phyloP scores from a whole-genome alignment of 2,329 filamentous ascomycete genomes.

The Aspergillus pseudoterreus region DNA sequence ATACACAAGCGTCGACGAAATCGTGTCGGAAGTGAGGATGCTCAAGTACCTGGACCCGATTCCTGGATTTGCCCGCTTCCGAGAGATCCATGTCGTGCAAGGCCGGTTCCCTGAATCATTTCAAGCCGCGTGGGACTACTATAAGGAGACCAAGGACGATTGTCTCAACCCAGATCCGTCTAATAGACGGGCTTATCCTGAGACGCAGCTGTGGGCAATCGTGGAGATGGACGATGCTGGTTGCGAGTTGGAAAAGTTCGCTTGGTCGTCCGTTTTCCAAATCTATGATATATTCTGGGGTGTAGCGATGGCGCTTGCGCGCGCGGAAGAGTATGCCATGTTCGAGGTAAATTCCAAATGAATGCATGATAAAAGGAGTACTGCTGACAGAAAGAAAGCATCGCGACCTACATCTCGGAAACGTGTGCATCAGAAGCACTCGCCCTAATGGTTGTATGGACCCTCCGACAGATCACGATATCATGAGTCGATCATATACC shows the following conservation, averaged over 20 bases:
- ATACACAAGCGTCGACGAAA: slow-evolving; percentile 46
- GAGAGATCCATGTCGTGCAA: slow-evolving; percentile 56
- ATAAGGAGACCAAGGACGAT: slow-evolving; percentile 39
- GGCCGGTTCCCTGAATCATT: slow-evolving; percentile 54
- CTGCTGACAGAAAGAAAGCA: slow-evolving; percentile 39
- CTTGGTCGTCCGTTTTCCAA: slow-evolving; percentile 42
- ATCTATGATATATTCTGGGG: slow-evolving; percentile 66
- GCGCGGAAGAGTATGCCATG: slow-evolving; percentile 56
- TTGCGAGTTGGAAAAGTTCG: slow-evolving; percentile 50
- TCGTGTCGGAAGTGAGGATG: slow-evolving; percentile 49
- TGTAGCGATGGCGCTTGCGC: slow-evolving; percentile 58
- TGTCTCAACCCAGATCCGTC: slow-evolving; percentile 56
- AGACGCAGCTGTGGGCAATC: slow-evolving; percentile 59
- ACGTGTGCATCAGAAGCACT: slow-evolving; percentile 55
- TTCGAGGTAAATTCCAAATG: slow-evolving; percentile 49
- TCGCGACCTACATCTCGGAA: slow-evolving; percentile 64
- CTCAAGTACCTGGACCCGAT: slow-evolving; percentile 57
- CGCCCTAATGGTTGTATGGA: slow-evolving; percentile 29
- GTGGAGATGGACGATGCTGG: slow-evolving; percentile 66
- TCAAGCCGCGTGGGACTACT: slow-evolving; percentile 41
- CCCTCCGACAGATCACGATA: slow-evolving; percentile 28
- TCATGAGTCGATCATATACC: slow-evolving; percentile 27
- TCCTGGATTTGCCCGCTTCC: slow-evolving; percentile 61
- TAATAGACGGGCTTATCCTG: slow-evolving; percentile 50
- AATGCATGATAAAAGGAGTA: no score